Evolutionary conservation across 345 rosid species (phyloP).

Genomic region (Mercurialis annua): DNA sequence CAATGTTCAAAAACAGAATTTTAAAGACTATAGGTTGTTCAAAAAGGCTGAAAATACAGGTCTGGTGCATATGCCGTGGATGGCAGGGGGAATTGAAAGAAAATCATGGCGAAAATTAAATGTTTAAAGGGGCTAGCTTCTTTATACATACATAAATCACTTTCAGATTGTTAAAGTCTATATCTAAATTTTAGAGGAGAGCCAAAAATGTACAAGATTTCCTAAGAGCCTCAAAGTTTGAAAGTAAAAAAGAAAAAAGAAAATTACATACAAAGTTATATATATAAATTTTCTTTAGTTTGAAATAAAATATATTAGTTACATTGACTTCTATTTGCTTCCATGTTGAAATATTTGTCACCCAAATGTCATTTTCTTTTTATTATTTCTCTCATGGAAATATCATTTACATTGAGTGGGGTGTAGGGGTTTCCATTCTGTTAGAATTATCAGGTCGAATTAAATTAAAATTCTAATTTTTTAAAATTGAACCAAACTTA

Average conservation of each 20-base stretch:
- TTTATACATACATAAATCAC: not conserved
- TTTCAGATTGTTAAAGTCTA: not conserved
- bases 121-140: not conserved
- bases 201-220: not conserved
- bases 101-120: not conserved
- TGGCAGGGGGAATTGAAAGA: not conserved
- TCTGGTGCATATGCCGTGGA: constrained; percentile 2
- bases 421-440: no score
- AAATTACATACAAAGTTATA: not conserved
- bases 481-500: no score
- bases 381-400: not conserved
- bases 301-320: not conserved
- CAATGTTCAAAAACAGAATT: no score
- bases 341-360: not conserved
- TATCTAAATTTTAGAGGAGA: not conserved
- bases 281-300: not conserved
- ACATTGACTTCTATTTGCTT: not conserved
- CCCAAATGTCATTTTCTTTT: not conserved
- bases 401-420: no score
- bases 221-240: constrained; percentile 10
- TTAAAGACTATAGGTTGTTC: not conserved
- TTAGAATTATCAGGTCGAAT: no score
- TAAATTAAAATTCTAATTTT: no score
- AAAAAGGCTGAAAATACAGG: not conserved
- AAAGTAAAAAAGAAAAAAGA: not conserved